Conservation (phyloP, 371 early-diverging fungal species). For the Mucor saturninus region DNA sequence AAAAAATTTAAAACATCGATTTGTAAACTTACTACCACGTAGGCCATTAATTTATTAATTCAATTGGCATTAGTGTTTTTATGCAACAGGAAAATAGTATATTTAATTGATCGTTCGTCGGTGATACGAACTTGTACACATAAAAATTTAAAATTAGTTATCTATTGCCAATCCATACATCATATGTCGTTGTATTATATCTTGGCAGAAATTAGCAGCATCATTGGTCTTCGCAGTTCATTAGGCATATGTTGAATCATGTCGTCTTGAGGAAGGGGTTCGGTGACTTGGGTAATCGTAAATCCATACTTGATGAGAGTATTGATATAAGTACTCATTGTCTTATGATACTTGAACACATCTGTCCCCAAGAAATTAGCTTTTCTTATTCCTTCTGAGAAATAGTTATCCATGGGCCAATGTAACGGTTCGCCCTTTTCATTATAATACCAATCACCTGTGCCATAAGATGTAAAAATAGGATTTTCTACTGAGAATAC, state of each 20-base stretch:
- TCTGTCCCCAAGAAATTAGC: constrained; percentile 19
- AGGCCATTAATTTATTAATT: too few relatives aligned
- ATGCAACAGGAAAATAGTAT: too few relatives aligned
- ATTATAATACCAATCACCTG: constrained; percentile 24
- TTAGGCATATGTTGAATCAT: constrained; percentile 10
- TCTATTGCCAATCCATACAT: too few relatives aligned
- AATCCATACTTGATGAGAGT: constrained; percentile 24
- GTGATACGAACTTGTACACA: too few relatives aligned
- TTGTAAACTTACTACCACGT: too few relatives aligned
- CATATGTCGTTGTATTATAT: not conserved
- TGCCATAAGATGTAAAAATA: constrained; percentile 27
- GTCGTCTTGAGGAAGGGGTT: constrained; percentile 21
- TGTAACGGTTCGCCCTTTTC: constrained; percentile 13
- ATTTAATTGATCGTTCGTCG: too few relatives aligned
- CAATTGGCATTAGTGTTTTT: too few relatives aligned
- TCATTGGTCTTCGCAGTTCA: constrained; percentile 24
- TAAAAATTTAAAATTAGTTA: too few relatives aligned
- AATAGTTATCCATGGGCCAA: constrained; percentile 33
- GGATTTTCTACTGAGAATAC: constrained; percentile 33
- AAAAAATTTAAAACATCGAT: too few relatives aligned
- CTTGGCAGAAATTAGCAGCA: constrained; percentile 27
- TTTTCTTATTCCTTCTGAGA: constrained; percentile 12
- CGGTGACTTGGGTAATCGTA: constrained; percentile 16
- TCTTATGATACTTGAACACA: constrained; percentile 29
- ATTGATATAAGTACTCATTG: constrained; percentile 29